A percentile compares a stretch with the other conserved stretches of the same genome.
phyloP scores from a whole-genome alignment of 2,329 filamentous ascomycete genomes.

The Pyrenochaeta sp. region DNA sequence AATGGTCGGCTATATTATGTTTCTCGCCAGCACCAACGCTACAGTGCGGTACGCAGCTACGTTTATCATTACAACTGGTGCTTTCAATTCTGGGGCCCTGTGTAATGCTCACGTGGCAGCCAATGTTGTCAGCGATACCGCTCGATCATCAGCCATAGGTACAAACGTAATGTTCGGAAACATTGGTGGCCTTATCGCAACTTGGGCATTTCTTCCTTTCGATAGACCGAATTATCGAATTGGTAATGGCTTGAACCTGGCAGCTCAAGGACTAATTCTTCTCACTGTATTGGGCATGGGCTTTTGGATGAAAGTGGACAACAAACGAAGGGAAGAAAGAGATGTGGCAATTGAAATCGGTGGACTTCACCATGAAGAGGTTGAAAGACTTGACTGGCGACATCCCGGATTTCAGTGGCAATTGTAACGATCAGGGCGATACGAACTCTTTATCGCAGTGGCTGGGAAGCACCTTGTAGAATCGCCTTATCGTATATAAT shows the following conservation, averaged over 20 bases:
- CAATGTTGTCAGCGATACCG: constrained; percentile 75
- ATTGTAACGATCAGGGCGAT: neutral
- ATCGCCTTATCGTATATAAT: no score
- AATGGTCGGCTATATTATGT: constrained; percentile 73
- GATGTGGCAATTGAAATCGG: constrained; percentile 63
- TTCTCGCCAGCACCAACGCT: constrained; percentile 61
- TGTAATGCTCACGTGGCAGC: constrained; percentile 71
- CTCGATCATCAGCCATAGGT: constrained; percentile 51
- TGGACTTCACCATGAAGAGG: constrained; percentile 60
- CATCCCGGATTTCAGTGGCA: constrained; percentile 8
- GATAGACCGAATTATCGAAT: constrained; percentile 71
- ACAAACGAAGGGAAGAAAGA: constrained; percentile 62
- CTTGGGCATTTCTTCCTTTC: constrained; percentile 68
- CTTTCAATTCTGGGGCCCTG: constrained; percentile 68
- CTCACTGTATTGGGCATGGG: constrained; percentile 38
- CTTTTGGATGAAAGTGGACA: constrained; percentile 68
- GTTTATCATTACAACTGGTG: constrained; percentile 69
- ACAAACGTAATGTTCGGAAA: constrained; percentile 70
- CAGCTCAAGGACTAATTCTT: constrained; percentile 59
- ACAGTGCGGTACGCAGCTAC: constrained; percentile 70
- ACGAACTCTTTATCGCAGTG: no score
- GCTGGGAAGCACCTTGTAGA: no score
- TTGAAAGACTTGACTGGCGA: constrained; percentile 70
- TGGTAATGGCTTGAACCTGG: constrained; percentile 73
- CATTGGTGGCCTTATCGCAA: constrained; percentile 69